Evolutionary conservation across 129 eudicot genomes (phyloP), one percentile per base, ranked within the genome.

Genomic region (Saussurea involucrata): DNA sequence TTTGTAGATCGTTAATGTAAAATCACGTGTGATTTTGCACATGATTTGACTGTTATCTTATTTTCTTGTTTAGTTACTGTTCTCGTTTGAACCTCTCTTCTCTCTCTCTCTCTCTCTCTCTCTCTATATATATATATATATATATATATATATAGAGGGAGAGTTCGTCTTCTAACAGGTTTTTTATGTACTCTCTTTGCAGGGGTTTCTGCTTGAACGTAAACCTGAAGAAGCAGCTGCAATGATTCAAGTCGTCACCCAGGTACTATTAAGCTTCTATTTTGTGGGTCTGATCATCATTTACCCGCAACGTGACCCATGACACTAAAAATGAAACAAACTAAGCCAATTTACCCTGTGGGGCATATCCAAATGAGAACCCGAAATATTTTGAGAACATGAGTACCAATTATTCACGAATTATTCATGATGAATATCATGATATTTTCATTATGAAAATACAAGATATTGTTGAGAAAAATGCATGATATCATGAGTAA

Each of bases 221-320:
- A 92, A 92, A 70, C 99, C 97, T 5, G 87, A 86, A 21, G 77
- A 80, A 80, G 92, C 97, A 78, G 97, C 95, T 80, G 78, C 86
- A 17, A 29, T 81, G 42, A 85, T 95, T 87, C 88, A 90, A 83
- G 81, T 32, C 24, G 86, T 95, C 63, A 70, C 80, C 57, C 86
- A 92, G 99, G 99, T 95, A 78, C 7, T 21, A 20, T 37, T 63
- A 63, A 60, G 65, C 10, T 61, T 68, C 27, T 1, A 5, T 40
- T 17, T 36, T 29, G 6, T 53, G 9, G 21, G 61, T 53, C 61
- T 9, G 18, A 71, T 66, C 40, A 67, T 53, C 40, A 27, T 74
- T 55, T 53, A 34, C 17, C 4, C 15, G 65, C 60, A 49, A 46
- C 15, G 18, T 46, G 9, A 46, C 58, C 58, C 58, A 49, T 49